A percentile compares a stretch with the other conserved stretches of the same genome.
Conservation (phyloP, 768 basidiomycete species). For the Kwoniella pini region DNA sequence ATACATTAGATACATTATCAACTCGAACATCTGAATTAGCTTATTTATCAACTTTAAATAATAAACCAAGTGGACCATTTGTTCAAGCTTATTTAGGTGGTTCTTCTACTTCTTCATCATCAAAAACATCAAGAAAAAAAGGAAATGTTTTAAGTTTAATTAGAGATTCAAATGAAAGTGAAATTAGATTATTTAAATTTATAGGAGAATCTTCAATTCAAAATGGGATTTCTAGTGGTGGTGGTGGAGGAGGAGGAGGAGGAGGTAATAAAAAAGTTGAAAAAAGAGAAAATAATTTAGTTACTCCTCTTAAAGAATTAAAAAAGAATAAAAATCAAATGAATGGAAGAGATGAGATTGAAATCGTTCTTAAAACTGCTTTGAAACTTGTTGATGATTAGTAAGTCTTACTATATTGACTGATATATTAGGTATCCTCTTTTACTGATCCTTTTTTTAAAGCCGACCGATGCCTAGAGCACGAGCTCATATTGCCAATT, state of each 20-base stretch:
- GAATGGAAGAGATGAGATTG: conserved; percentile 31
- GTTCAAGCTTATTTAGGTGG: conserved; percentile 35
- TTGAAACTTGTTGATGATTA: conserved; percentile 52
- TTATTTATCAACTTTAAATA: conserved; percentile 30
- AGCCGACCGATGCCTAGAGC: conserved; percentile 53
- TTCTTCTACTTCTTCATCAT: conserved; percentile 7
- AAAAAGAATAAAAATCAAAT: conserved; percentile 5
- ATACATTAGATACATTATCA: conserved; percentile 30
- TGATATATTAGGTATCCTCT: not conserved
- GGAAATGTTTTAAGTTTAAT: conserved; percentile 36
- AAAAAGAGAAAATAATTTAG: conserved; percentile 44
- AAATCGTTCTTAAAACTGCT: conserved; percentile 43
- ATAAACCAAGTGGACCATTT: conserved; percentile 33
- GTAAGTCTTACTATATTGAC: conserved; percentile 32
- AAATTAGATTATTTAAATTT: conserved; percentile 48
- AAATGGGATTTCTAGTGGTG: not conserved
- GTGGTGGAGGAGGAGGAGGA: conserved; percentile 10
- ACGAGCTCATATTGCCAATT: conserved; percentile 41
- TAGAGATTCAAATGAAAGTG: conserved; percentile 47
- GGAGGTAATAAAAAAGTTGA: conserved; percentile 46
- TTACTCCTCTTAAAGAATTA: conserved; percentile 42
- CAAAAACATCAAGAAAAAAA: not conserved
- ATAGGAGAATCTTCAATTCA: conserved; percentile 35
- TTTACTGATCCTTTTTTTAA: not conserved
- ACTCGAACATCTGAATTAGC: conserved; percentile 33